These are phyloP conservation scores for Magnolia sinica DNA, from an alignment of 164 flowering plant species.

Conservation along the genomic window DNA sequence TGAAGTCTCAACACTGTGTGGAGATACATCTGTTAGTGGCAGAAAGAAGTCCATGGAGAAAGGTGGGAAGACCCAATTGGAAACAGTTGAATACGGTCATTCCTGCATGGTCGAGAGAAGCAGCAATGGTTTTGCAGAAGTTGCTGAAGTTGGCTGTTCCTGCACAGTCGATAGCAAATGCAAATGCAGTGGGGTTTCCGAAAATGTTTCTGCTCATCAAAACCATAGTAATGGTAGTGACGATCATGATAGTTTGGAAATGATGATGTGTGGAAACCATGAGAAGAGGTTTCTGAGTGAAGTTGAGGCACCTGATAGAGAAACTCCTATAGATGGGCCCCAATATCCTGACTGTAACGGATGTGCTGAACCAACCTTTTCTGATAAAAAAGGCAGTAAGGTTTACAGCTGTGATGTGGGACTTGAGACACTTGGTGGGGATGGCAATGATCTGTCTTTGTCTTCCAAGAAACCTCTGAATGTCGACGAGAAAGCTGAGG, in stretches of 20 bases:
- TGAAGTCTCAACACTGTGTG: no score
- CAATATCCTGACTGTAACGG: conserved; percentile 1
- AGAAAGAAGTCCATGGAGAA: conserved; percentile 1
- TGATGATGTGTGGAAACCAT: conserved; percentile 28
- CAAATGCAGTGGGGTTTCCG: not conserved
- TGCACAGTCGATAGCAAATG: not conserved
- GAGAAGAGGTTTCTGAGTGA: conserved; percentile 16
- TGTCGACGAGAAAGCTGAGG: not conserved
- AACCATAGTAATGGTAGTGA: no score
- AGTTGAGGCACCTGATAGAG: conserved; percentile 10
- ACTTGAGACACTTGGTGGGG: no score
- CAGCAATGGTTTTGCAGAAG: no score
- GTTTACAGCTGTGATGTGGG: not conserved
- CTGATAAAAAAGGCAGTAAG: not conserved
- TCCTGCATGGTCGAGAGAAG: no score
- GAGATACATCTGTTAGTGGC: conserved; percentile 3
- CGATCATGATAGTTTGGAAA: no score
- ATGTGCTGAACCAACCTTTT: not conserved
- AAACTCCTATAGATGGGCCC: not conserved
- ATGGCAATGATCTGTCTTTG: no score
- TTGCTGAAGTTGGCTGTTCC: no score
- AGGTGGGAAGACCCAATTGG: no score
- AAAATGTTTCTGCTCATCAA: not conserved
- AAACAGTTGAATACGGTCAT: no score
- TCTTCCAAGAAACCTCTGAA: not conserved